Evolutionary conservation across 495 filamentous ascomycete species (phyloP).

Genomic region (Tetracladium setigerum): DNA sequence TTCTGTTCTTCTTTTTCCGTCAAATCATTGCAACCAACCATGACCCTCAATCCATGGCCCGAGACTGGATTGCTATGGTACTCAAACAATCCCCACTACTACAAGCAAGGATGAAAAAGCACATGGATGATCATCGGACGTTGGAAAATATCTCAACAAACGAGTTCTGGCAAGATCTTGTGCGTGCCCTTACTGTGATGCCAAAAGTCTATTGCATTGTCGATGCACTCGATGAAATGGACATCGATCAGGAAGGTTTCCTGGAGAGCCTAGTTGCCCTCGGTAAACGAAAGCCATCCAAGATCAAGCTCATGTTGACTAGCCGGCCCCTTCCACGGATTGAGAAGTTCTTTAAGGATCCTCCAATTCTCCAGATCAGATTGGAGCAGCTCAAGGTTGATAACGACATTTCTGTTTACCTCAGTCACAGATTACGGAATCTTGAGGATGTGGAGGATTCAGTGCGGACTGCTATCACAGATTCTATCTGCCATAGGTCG

Average conservation of each 20-base stretch:
- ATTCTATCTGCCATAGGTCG: slow-evolving; percentile 10
- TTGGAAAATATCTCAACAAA: slow-evolving; percentile 9
- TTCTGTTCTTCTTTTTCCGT: slow-evolving; percentile 49
- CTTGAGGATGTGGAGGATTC: neutral
- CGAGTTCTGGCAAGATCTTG: slow-evolving; percentile 13
- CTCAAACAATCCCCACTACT: slow-evolving; percentile 31
- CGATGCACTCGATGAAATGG: slow-evolving; percentile 43
- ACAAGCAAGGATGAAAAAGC: slow-evolving; percentile 25
- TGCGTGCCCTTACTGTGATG: slow-evolving; percentile 23
- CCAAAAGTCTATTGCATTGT: slow-evolving; percentile 35
- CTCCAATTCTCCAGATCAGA: neutral
- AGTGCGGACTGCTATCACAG: neutral
- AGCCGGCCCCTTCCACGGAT: slow-evolving; percentile 7
- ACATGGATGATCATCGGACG: slow-evolving; percentile 15
- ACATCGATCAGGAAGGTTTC: slow-evolving; percentile 1
- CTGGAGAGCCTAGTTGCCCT: slow-evolving; percentile 1
- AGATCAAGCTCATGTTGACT: slow-evolving; percentile 8
- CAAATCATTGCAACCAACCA: slow-evolving; percentile 44
- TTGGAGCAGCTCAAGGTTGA: slow-evolving; percentile 1
- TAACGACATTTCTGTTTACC: slow-evolving; percentile 4
- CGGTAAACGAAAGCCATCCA: neutral
- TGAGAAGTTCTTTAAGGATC: neutral
- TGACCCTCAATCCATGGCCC: slow-evolving; percentile 29
- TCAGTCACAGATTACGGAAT: neutral
- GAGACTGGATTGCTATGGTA: slow-evolving; percentile 39